A percentile compares a stretch with the other conserved stretches of the same genome.
These are phyloP conservation scores for grape (Vitis vinifera) DNA, from an alignment of 164 flowering plant species.

Conservation along the genomic window ASM3070453v1 NC_081820.1:24409501-24410000, in stretches of 20 bases:
- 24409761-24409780: neutral
- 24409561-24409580: no score
- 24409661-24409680: neutral
- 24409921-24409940: neutral
- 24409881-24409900: no score
- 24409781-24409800: neutral
- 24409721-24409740: neutral
- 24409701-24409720: neutral
- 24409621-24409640: no score
- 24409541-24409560: no score
- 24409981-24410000: constrained; percentile 71
- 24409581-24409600: no score
- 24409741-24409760: neutral
- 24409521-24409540: no score
- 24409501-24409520: no score
- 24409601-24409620: no score
- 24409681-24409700: neutral
- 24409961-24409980: constrained; percentile 84
- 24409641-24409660: no score
- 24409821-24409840: neutral
- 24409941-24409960: constrained; percentile 51
- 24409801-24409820: neutral
- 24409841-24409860: neutral
- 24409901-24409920: neutral
- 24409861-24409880: neutral